Percentiles rank a stretch among this genome's conserved stretches.
These are phyloP conservation scores for Blastobotrys illinoisensis DNA, from an alignment of 1,139 yeast genomes.

Conservation along the genomic window DNA sequence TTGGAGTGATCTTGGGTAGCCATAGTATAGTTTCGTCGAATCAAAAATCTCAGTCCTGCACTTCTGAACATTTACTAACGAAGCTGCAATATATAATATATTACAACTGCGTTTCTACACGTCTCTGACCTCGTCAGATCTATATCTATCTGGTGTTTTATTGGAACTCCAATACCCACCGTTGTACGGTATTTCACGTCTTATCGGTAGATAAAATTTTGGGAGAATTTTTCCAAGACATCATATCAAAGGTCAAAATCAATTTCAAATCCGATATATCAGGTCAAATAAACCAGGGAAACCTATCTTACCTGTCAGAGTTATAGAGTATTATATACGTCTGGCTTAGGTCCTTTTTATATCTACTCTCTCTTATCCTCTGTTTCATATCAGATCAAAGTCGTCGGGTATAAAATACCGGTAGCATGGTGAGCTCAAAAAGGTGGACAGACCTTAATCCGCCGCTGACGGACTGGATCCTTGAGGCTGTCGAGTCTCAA, in stretches of 20 bases:
- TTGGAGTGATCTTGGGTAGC: constrained; percentile 33
- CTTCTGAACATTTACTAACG: background rate
- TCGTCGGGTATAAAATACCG: background rate
- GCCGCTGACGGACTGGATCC: constrained; percentile 28
- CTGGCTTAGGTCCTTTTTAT: background rate
- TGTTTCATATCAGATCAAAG: background rate
- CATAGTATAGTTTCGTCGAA: background rate
- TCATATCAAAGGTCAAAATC: background rate
- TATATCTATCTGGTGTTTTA: background rate
- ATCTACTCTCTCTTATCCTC: no score
- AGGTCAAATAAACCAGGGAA: background rate
- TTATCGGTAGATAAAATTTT: background rate
- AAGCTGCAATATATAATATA: background rate
- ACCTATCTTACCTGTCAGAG: background rate
- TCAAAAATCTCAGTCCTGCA: background rate
- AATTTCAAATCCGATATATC: background rate
- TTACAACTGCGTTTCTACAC: background rate
- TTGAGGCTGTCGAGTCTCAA: constrained; percentile 61
- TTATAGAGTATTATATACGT: no score
- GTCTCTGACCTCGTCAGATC: background rate
- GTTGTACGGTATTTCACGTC: background rate
- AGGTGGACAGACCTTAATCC: constrained; percentile 27
- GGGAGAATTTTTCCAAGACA: background rate
- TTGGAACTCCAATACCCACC: background rate
- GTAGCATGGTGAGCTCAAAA: constrained; percentile 20